Percentiles rank a stretch among this genome's conserved stretches.
These are phyloP conservation scores for Aurinia saxatilis DNA, from an alignment of 345 rosid genomes.

Conservation along the genomic window DNA sequence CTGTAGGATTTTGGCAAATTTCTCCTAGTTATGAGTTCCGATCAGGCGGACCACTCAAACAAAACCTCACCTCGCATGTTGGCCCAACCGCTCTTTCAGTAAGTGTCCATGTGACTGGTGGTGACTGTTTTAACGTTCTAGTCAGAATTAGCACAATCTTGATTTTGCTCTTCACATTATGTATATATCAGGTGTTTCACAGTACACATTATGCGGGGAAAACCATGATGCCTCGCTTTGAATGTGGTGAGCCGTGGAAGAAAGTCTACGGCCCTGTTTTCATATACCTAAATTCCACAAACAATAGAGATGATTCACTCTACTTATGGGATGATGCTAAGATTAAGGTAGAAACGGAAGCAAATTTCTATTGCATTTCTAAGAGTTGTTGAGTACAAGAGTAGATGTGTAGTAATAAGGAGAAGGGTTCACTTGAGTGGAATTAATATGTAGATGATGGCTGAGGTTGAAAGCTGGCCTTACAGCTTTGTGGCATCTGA, in stretches of 20 bases:
- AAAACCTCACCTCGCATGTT: constrained; percentile 89
- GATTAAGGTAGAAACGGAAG: constrained; percentile 46
- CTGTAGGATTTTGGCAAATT: constrained; percentile 96
- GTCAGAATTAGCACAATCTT: neutral
- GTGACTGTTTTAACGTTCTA: neutral
- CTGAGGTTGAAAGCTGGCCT: constrained; percentile 87
- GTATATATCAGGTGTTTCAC: constrained; percentile 59
- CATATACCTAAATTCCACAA: constrained; percentile 62
- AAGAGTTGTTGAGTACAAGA: neutral
- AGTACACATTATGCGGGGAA: constrained; percentile 81
- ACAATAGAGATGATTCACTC: constrained; percentile 39
- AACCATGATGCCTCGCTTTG: constrained; percentile 50
- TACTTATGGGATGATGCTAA: constrained; percentile 90
- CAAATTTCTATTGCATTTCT: neutral
- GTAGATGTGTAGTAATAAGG: neutral
- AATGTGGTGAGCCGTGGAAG: constrained; percentile 75
- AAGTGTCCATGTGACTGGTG: constrained; percentile 15
- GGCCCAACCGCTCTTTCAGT: constrained; percentile 91
- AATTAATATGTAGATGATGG: constrained; percentile 47
- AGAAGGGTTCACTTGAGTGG: constrained; percentile 3
- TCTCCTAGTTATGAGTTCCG: constrained; percentile 91
- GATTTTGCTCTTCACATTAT: neutral
- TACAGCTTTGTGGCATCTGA: constrained; percentile 85
- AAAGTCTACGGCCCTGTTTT: constrained; percentile 94
- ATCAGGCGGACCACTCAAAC: constrained; percentile 92